Evolutionary conservation across 768 basidiomycete species (phyloP).

Genomic region (Suillus tomentosus): DNA sequence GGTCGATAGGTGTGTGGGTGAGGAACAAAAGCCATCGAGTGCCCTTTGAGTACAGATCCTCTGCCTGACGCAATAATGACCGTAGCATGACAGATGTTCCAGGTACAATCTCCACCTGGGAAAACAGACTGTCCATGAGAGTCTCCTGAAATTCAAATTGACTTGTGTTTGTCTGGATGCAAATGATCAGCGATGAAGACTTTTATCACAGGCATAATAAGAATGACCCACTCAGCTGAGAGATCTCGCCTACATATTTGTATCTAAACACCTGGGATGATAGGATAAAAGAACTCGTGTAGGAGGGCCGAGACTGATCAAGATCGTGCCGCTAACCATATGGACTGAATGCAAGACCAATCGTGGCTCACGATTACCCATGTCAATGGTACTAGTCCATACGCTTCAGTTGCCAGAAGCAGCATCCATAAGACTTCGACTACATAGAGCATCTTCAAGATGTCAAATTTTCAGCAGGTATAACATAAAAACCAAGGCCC

Average conservation of each 20-base stretch:
- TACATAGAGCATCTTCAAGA: not conserved
- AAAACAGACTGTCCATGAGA: constrained; percentile 29
- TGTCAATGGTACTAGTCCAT: not conserved
- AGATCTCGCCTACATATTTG: constrained; percentile 8
- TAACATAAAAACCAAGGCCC: not conserved
- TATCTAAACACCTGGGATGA: not conserved
- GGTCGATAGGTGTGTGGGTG: constrained; percentile 60
- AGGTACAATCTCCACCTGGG: constrained; percentile 19
- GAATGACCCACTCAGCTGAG: constrained; percentile 20
- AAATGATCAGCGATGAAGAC: not conserved
- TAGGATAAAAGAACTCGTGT: not conserved
- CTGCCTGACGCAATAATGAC: constrained; percentile 14
- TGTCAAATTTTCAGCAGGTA: not conserved
- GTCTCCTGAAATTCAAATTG: constrained; percentile 25
- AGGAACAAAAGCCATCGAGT: constrained; percentile 65
- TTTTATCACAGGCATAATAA: too few relatives aligned
- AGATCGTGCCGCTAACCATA: not conserved
- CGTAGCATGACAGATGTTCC: not conserved
- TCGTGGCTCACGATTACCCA: not conserved
- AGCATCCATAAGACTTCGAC: too few relatives aligned
- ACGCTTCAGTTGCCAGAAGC: not conserved
- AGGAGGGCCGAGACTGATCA: not conserved
- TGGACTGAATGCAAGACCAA: not conserved
- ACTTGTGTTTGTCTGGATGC: constrained; percentile 25
- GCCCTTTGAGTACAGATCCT: constrained; percentile 36